Conservation (phyloP, 2,329 filamentous ascomycete genomes). For the Fusarium piperis region DNA sequence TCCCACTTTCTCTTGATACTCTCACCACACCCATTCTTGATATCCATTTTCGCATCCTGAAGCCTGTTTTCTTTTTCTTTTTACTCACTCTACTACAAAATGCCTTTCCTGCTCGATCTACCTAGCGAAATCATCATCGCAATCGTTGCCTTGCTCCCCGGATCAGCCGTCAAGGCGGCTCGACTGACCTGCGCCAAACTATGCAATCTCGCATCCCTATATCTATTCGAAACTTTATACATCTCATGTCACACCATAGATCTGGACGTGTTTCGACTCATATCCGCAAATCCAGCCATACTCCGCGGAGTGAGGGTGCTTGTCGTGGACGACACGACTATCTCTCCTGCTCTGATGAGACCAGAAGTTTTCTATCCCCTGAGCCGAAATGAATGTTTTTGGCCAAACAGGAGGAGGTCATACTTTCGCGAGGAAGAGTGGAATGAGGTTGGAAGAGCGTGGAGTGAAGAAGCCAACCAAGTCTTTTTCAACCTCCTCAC, state of each 20-base stretch:
- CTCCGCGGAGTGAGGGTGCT: neutral
- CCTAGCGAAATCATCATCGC: neutral
- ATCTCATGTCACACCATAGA: too few relatives aligned
- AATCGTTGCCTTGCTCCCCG: neutral
- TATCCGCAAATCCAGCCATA: neutral
- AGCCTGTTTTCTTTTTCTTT: too few relatives aligned
- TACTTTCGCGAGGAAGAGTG: too few relatives aligned
- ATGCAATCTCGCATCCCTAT: too few relatives aligned
- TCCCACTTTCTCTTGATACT: neutral
- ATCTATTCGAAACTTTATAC: too few relatives aligned
- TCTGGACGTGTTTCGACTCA: conserved; percentile 1
- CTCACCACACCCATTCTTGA: neutral
- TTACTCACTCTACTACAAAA: too few relatives aligned
- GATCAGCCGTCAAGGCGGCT: neutral
- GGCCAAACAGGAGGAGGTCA: too few relatives aligned
- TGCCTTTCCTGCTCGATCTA: neutral
- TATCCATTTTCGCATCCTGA: too few relatives aligned
- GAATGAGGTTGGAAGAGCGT: too few relatives aligned
- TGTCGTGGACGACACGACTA: conserved; percentile 19
- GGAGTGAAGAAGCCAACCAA: too few relatives aligned
- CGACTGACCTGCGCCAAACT: conserved; percentile 1
- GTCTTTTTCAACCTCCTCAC: neutral
- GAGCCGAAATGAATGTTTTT: too few relatives aligned
- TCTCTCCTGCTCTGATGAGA: neutral
- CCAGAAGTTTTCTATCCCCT: too few relatives aligned